Percentiles rank a stretch among this genome's conserved stretches.
These are phyloP conservation scores for Saccharum officinarum DNA, from an alignment of 176 grass and related monocot species.

Conservation along the genomic window DNA sequence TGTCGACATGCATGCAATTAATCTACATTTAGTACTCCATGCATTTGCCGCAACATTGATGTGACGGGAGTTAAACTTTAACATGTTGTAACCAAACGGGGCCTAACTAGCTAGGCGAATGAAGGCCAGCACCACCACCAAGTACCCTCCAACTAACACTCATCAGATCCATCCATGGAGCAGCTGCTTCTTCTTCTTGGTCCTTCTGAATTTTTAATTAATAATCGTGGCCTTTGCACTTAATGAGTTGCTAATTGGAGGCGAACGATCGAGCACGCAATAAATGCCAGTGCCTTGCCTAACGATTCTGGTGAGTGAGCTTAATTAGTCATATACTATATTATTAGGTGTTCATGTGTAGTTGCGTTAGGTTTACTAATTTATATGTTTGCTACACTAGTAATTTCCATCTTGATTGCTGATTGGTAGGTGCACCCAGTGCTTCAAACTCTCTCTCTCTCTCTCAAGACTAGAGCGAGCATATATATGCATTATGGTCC, in stretches of 20 bases:
- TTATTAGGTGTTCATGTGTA: conserved; percentile 18
- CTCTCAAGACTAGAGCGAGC: neutral
- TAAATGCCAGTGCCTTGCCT: conserved; percentile 12
- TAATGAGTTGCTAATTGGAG: neutral
- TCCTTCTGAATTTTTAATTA: neutral
- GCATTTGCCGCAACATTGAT: no score
- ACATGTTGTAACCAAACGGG: no score
- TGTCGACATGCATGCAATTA: no score
- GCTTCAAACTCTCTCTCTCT: neutral
- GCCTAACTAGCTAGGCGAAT: neutral
- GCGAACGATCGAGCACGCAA: conserved; percentile 28
- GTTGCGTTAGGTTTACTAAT: conserved; percentile 4
- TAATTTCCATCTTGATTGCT: conserved; percentile 22
- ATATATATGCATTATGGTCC: conserved; percentile 23
- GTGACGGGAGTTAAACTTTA: no score
- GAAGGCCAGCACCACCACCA: conserved; percentile 37
- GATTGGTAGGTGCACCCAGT: conserved; percentile 29
- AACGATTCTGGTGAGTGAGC: conserved; percentile 24
- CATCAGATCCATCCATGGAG: neutral
- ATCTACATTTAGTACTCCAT: no score
- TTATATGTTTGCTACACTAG: neutral
- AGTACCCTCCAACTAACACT: conserved; percentile 56
- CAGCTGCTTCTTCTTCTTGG: neutral
- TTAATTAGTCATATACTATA: neutral
- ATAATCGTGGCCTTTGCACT: neutral